Evolutionary conservation across 352 stramenopile species (phyloP).

Genomic region (Achlya hypogyna): DNA sequence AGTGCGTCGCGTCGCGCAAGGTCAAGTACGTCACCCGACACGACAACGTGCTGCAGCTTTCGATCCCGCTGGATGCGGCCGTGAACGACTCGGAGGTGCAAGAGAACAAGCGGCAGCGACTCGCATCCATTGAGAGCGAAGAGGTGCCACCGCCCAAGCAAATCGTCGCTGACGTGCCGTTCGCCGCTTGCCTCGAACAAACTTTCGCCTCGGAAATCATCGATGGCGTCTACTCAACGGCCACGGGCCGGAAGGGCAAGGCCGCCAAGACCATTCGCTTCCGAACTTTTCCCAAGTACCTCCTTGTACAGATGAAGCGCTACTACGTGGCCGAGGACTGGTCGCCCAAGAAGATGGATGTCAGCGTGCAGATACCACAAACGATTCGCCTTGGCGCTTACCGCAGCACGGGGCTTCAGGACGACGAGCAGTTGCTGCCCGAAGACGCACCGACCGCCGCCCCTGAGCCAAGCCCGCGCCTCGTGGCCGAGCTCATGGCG

Average conservation of each 20-base stretch:
- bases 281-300: conserved; percentile 92
- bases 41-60: conserved; percentile 72
- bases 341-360: conserved; percentile 96
- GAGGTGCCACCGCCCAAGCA: conserved; percentile 49
- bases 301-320: conserved; percentile 94
- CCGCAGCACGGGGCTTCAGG: conserved; percentile 55
- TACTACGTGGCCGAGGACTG: conserved; percentile 96
- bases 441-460: conserved; percentile 33
- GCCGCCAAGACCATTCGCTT: conserved; percentile 83
- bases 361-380: conserved; percentile 93
- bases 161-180: conserved; percentile 86
- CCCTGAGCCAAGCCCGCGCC: conserved; percentile 65
- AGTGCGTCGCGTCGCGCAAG: conserved; percentile 44
- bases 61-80: conserved; percentile 81
- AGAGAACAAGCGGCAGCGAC: conserved; percentile 83
- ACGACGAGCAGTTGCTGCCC: conserved; percentile 82
- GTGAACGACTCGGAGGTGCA: conserved; percentile 79
- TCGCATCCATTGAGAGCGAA: conserved; percentile 43
- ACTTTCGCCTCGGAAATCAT: conserved; percentile 87
- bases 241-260: conserved; percentile 63
- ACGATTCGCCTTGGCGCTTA: conserved; percentile 84
- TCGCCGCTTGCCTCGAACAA: conserved; percentile 91
- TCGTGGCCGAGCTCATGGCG: conserved; percentile 92
- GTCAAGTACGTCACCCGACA: conserved; percentile 83
- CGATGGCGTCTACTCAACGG: conserved; percentile 81